Evolutionary conservation across 2,329 filamentous ascomycete species (phyloP).

Genomic region (Xylogone sp.): DNA sequence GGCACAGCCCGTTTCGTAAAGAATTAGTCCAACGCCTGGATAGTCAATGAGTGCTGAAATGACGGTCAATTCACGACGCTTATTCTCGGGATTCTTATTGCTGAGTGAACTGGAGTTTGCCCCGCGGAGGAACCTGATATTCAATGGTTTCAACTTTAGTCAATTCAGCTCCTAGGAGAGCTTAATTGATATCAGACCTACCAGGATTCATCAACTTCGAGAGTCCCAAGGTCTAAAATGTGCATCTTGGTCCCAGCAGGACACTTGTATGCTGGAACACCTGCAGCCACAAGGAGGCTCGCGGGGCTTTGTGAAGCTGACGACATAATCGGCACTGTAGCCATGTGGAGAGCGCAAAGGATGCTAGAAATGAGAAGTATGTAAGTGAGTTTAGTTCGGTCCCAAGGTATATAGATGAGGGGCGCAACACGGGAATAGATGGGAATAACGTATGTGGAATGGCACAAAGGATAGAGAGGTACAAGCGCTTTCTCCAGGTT

Average conservation of each 20-base stretch:
- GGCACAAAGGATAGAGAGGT: too few species aligned
- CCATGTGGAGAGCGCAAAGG: too few species aligned
- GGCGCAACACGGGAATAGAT: too few species aligned
- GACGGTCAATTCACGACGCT: constrained; percentile 1
- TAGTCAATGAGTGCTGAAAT: constrained; percentile 4
- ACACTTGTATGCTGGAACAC: constrained; percentile 1
- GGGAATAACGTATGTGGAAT: too few species aligned
- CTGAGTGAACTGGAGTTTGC: constrained; percentile 1
- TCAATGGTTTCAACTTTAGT: too few species aligned
- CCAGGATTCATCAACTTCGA: constrained; percentile 2
- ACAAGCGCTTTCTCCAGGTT: too few species aligned
- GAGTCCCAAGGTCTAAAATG: not conserved
- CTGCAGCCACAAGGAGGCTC: too few species aligned
- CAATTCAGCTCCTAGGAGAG: not conserved
- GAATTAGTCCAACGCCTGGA: constrained; percentile 9
- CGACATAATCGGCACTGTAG: too few species aligned
- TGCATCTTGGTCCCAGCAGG: constrained; percentile 3
- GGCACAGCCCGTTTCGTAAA: constrained; percentile 10
- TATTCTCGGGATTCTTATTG: not conserved
- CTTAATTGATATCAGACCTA: not conserved
- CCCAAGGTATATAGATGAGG: too few species aligned
- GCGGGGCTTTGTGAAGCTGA: too few species aligned
- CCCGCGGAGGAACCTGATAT: constrained; percentile 1
- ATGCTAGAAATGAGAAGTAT: too few species aligned
- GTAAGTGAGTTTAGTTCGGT: too few species aligned